A percentile compares a stretch with the other conserved stretches of the same genome.
These are phyloP conservation scores for Aspergillus sclerotiicarbonarius DNA, from an alignment of 495 filamentous ascomycete species.

Conservation along the genomic window DNA sequence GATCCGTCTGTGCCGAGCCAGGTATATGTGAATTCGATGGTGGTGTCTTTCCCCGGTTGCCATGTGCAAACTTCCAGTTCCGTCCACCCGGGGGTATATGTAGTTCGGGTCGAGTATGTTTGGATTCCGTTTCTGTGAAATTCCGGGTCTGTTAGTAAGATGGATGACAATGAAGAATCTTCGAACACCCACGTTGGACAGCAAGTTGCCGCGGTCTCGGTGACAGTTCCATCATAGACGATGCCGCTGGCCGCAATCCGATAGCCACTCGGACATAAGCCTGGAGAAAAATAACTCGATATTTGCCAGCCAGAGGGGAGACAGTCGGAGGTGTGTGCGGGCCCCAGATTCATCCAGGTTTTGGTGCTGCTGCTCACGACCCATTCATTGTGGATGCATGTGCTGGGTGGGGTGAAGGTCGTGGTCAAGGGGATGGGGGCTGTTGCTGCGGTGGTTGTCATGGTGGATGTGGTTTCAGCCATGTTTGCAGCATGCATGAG, in stretches of 20 bases:
- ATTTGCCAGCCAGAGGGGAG: constrained; percentile 10
- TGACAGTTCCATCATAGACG: constrained; percentile 1
- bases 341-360: constrained; percentile 14
- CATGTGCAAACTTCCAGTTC: constrained; percentile 1
- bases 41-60: neutral
- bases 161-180: neutral
- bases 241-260: neutral
- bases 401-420: constrained; percentile 7
- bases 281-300: constrained; percentile 9
- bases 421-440: constrained; percentile 10
- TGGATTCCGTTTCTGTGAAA: neutral
- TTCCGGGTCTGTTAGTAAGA: neutral
- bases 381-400: constrained; percentile 13
- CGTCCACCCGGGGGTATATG: neutral
- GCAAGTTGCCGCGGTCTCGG: constrained; percentile 2
- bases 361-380: constrained; percentile 1
- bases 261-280: constrained; percentile 12
- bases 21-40: neutral
- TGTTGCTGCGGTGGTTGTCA: constrained; percentile 5
- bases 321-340: constrained; percentile 4
- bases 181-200: neutral
- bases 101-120: constrained; percentile 1
- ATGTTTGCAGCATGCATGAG: neutral
- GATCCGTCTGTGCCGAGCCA: constrained; percentile 2
- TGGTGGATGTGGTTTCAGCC: neutral